A percentile compares a stretch with the other conserved stretches of the same genome.
Evolutionary conservation across 352 stramenopile genomes (phyloP).

Genomic region (Phytophthora aleatoria): DNA sequence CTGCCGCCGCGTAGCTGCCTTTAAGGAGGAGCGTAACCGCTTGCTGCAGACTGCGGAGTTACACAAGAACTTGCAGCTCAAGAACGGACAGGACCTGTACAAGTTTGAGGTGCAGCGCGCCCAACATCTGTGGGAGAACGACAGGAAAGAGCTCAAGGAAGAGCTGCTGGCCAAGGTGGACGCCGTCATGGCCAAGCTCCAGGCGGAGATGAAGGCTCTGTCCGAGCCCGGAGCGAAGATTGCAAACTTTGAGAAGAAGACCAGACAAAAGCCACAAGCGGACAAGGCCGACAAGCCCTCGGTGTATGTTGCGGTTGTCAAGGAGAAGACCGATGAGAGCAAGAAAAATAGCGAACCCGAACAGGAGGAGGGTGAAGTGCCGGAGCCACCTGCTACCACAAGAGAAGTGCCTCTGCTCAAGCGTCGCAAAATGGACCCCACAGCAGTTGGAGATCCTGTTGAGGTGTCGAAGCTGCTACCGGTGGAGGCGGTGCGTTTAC

Average conservation of each 20-base stretch:
- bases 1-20: constrained; percentile 80
- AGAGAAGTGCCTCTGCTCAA: constrained; percentile 35
- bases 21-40: constrained; percentile 81
- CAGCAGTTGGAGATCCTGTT: constrained; percentile 12
- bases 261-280: constrained; percentile 9
- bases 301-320: constrained; percentile 19
- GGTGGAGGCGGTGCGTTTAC: constrained; percentile 51
- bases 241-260: constrained; percentile 6
- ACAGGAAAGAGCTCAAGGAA: constrained; percentile 58
- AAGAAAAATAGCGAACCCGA: constrained; percentile 20
- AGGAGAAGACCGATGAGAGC: constrained; percentile 7
- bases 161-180: constrained; percentile 57
- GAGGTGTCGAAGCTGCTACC: constrained; percentile 40
- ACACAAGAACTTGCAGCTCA: constrained; percentile 86
- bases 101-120: constrained; percentile 79
- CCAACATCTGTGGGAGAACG: constrained; percentile 69
- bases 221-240: constrained; percentile 31
- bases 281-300: constrained; percentile 9
- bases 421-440: constrained; percentile 50
- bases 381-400: constrained; percentile 14
- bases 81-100: constrained; percentile 80
- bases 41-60: constrained; percentile 76
- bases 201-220: constrained; percentile 53
- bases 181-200: constrained; percentile 49
- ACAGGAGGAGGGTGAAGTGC: constrained; percentile 34